These are phyloP conservation scores for Phytophthora tubulina DNA, from an alignment of 352 stramenopile species.

Conservation along the genomic window DNA sequence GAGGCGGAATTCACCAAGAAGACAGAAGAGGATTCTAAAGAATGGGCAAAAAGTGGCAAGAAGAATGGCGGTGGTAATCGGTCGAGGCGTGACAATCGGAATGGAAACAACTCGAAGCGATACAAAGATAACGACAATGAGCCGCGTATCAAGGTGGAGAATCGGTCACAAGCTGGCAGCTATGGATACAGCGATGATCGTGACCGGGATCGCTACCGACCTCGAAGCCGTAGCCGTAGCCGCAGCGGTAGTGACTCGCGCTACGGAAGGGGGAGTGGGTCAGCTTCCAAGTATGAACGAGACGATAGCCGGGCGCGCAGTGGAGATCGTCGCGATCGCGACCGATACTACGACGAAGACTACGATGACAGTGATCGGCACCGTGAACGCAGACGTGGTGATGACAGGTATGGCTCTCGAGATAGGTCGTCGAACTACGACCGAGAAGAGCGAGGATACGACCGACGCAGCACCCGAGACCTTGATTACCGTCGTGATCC, in stretches of 20 bases:
- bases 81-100: conserved; percentile 27
- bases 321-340: conserved; percentile 39
- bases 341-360: conserved; percentile 50
- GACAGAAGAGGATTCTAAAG: conserved; percentile 69
- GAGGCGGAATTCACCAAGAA: conserved; percentile 78
- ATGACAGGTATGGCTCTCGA: conserved; percentile 42
- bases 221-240: conserved; percentile 37
- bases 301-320: conserved; percentile 30
- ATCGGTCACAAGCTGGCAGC: conserved; percentile 18
- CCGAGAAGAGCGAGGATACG: conserved; percentile 45
- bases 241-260: conserved; percentile 20
- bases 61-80: conserved; percentile 24
- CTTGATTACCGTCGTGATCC: conserved; percentile 49
- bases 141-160: conserved; percentile 48
- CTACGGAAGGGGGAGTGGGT: conserved; percentile 17
- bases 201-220: conserved; percentile 35
- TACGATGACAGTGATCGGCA: conserved; percentile 41
- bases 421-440: conserved; percentile 40
- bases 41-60: conserved; percentile 46
- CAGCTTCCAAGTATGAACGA: conserved; percentile 28
- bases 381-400: conserved; percentile 39
- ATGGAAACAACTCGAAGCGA: conserved; percentile 25
- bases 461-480: conserved; percentile 46
- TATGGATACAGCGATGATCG: conserved; percentile 19
- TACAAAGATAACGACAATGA: conserved; percentile 33